Evolutionary conservation across 352 stramenopile species (phyloP).

Genomic region (Peronospora destructor): DNA sequence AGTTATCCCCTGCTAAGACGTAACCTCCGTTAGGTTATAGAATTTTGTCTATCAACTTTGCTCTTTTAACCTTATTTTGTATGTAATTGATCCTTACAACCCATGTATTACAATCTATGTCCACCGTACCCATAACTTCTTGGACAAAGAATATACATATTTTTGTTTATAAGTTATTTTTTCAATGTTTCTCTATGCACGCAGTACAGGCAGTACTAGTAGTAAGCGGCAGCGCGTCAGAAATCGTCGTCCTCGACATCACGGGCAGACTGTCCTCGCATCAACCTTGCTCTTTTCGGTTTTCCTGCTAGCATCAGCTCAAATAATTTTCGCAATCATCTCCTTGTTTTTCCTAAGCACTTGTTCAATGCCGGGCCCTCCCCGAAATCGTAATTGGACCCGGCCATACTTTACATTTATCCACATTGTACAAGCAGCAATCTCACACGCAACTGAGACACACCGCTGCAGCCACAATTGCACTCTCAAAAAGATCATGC

Average conservation of each 20-base stretch:
- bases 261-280: not conserved
- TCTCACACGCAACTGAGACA: constrained; percentile 4
- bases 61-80: too few relatives aligned
- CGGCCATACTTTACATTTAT: constrained; percentile 45
- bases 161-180: constrained; percentile 61
- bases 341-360: constrained; percentile 14
- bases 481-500: constrained; percentile 24
- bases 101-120: too few relatives aligned
- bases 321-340: constrained; percentile 8
- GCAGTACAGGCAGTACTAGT: constrained; percentile 20
- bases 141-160: not conserved
- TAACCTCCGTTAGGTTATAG: too few relatives aligned
- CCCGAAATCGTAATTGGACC: constrained; percentile 15
- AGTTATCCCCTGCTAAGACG: too few relatives aligned
- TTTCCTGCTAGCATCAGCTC: not conserved
- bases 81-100: too few relatives aligned
- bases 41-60: too few relatives aligned
- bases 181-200: constrained; percentile 25
- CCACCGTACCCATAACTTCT: too few relatives aligned
- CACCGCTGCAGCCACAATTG: constrained; percentile 6
- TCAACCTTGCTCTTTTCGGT: not conserved
- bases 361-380: constrained; percentile 24
- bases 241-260: constrained; percentile 11
- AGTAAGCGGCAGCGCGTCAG: constrained; percentile 9
- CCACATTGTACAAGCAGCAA: constrained; percentile 23